Base-by-base conservation (phyloP, 306 rosid species). In the Pyrus pyrifolia region DNA sequence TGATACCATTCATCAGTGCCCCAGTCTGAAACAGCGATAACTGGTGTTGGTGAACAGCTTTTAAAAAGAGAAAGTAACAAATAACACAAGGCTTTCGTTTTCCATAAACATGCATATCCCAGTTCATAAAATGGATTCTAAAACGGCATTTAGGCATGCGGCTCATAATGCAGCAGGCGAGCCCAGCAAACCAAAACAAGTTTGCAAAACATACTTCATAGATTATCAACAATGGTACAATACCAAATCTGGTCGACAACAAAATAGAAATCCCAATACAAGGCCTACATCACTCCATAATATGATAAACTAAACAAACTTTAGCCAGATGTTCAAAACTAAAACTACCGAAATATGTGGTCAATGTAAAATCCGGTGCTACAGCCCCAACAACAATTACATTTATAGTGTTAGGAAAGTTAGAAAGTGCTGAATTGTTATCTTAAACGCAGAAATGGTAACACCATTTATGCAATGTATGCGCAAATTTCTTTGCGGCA, bases 21-120 rank as follows among this genome's bases (percentile, higher is more conserved):
- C 85, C 86, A 6, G 85, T 74, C 94, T 90, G 86, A 77, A 73
- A 74, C 64, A 82, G 46, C 23, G 60, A 62, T 27, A 73, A 51
- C 14, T 57, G 15, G 68, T 57, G 49, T 76, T 82, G 76, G 78
- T 42, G 61, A 68, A 69, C 21, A 29, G 22, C 40, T 25, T 53
- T 71, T 63, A 30, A 70, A 13, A 30, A 42, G 18, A 71, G 23
- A 60, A 10, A n/a, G 1, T n/a, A 22, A 22, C 42, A 63, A 76
- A 30, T 21, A 57, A 27, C 2, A 49, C 25, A 3, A 8, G 2
- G 13, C 40, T 27, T 58, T 31, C 6, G 21, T 18, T 23, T 78
- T 69, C 18, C 44, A 3, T 29, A 25, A 10, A 52, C 21, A 70
- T 29, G 58, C 44, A 80, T 23, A 42, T 44, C 76, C 42, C 75